Percentiles rank a stretch among this genome's conserved stretches.
These are phyloP conservation scores for Aureobasidium sp. DNA, from an alignment of 2,329 filamentous ascomycete species.

Conservation along the genomic window DNA sequence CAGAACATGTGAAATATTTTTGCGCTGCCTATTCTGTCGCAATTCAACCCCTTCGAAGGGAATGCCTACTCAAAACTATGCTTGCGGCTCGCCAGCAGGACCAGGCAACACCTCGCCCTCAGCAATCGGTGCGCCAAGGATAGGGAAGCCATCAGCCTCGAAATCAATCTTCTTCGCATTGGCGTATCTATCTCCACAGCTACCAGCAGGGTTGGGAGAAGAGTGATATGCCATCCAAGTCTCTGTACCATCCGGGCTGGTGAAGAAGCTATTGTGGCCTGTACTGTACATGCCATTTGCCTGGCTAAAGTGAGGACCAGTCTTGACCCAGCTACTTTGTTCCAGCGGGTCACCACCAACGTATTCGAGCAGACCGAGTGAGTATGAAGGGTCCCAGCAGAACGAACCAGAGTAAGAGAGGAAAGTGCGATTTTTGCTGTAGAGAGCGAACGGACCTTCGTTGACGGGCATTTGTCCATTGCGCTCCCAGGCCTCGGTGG, in stretches of 20 bases:
- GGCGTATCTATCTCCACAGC: conserved; percentile 49
- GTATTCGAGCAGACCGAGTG: conserved; percentile 47
- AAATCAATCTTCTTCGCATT: conserved; percentile 46
- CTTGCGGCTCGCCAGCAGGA: conserved; percentile 17
- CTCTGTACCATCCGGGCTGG: conserved; percentile 46
- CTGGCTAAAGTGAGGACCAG: conserved; percentile 43
- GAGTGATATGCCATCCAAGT: conserved; percentile 52
- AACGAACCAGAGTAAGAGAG: conserved; percentile 48
- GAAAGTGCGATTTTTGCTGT: conserved; percentile 45
- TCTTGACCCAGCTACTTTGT: conserved; percentile 45
- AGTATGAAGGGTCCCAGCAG: conserved; percentile 50
- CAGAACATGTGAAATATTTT: no score
- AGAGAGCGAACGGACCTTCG: conserved; percentile 48
- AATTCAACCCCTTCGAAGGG: no score
- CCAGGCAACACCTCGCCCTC: conserved; percentile 21
- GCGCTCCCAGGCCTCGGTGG: conserved; percentile 44
- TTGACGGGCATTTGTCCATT: conserved; percentile 43
- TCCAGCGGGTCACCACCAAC: conserved; percentile 43
- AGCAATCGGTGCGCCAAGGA: conserved; percentile 37
- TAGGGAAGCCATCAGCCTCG: conserved; percentile 44
- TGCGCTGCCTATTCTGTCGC: no score
- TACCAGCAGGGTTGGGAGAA: conserved; percentile 40
- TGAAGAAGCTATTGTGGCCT: conserved; percentile 53
- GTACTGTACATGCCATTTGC: conserved; percentile 51
- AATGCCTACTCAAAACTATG: neutral